A percentile compares a stretch with the other conserved stretches of the same genome.
These are phyloP conservation scores for Guadua angustifolia DNA, from an alignment of 176 grass and related monocot species.

Conservation along the genomic window DNA sequence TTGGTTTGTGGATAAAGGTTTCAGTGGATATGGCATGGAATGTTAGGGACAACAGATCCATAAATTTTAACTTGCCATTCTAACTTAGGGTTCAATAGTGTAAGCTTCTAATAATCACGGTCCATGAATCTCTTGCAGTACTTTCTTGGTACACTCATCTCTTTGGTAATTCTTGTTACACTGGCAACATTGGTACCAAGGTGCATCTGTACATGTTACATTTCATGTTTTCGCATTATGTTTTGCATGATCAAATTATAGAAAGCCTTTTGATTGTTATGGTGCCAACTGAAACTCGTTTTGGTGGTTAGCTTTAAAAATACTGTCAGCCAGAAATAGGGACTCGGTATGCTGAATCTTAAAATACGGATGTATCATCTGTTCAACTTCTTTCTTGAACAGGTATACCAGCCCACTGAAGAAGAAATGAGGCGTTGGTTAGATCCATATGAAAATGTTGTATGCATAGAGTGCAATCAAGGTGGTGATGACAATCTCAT, in stretches of 20 bases:
- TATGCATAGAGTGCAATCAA: constrained; percentile 83
- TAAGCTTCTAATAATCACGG: not conserved
- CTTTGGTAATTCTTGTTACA: not conserved
- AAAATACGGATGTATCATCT: constrained; percentile 13
- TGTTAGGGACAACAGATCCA: constrained; percentile 15
- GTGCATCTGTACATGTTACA: constrained; percentile 6
- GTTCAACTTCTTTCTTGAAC: constrained; percentile 34
- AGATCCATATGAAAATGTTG: constrained; percentile 78
- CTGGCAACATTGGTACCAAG: not conserved
- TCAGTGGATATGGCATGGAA: not conserved
- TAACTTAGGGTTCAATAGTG: not conserved
- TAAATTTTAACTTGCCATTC: not conserved
- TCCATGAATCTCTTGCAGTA: constrained; percentile 14
- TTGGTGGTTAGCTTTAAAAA: constrained; percentile 2
- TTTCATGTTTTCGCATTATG: constrained; percentile 15
- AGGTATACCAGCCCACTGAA: constrained; percentile 83
- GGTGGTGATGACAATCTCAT: constrained; percentile 73
- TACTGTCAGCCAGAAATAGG: constrained; percentile 10
- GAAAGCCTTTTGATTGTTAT: not conserved
- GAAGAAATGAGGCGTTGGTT: constrained; percentile 70
- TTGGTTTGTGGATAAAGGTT: not conserved
- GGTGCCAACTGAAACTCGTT: constrained; percentile 11
- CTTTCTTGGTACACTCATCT: constrained; percentile 2
- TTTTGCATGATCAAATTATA: constrained; percentile 1
- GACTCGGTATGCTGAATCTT: not conserved